Conservation (phyloP, 2,329 filamentous ascomycete species). For the Geosmithia putterillii region DNA sequence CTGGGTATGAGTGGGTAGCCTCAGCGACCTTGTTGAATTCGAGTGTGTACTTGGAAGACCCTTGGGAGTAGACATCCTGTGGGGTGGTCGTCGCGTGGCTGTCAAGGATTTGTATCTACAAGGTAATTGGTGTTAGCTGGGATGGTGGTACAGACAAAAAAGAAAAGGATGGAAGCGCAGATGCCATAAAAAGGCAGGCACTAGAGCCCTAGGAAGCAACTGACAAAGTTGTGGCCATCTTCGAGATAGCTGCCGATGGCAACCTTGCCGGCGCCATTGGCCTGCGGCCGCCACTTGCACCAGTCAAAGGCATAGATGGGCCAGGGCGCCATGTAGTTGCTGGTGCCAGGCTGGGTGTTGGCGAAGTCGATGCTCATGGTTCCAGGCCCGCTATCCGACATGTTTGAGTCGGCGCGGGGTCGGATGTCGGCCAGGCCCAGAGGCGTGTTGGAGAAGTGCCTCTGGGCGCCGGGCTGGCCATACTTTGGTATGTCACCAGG, state of each 20-base stretch:
- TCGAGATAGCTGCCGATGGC: slow-evolving; percentile 94
- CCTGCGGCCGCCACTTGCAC: slow-evolving; percentile 93
- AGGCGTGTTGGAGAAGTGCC: slow-evolving; percentile 67
- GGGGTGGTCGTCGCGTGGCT: slow-evolving; percentile 65
- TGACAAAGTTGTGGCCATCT: slow-evolving; percentile 94
- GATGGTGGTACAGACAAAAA: not conserved
- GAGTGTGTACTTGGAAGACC: slow-evolving; percentile 60
- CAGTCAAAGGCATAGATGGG: slow-evolving; percentile 95
- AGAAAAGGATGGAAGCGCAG: not conserved
- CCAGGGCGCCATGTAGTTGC: slow-evolving; percentile 91
- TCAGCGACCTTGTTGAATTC: slow-evolving; percentile 92
- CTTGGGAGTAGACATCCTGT: slow-evolving; percentile 55
- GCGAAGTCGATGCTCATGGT: slow-evolving; percentile 52
- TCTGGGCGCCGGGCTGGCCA: slow-evolving; percentile 43
- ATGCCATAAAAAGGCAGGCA: not conserved
- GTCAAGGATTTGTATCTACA: slow-evolving; percentile 91
- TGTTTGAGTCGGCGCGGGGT: slow-evolving; percentile 69
- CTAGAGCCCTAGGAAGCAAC: slow-evolving; percentile 12
- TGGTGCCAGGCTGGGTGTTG: slow-evolving; percentile 57
- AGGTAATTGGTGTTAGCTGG: not conserved
- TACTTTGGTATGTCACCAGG: slow-evolving; percentile 41
- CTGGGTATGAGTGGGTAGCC: slow-evolving; percentile 94
- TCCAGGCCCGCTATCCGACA: slow-evolving; percentile 60
- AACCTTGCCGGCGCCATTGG: slow-evolving; percentile 75
- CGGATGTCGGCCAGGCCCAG: slow-evolving; percentile 87